Evolutionary conservation across 345 rosid genomes (phyloP), one percentile per base, ranked within the genome.

Genomic region (Melaleuca quinquenervia): DNA sequence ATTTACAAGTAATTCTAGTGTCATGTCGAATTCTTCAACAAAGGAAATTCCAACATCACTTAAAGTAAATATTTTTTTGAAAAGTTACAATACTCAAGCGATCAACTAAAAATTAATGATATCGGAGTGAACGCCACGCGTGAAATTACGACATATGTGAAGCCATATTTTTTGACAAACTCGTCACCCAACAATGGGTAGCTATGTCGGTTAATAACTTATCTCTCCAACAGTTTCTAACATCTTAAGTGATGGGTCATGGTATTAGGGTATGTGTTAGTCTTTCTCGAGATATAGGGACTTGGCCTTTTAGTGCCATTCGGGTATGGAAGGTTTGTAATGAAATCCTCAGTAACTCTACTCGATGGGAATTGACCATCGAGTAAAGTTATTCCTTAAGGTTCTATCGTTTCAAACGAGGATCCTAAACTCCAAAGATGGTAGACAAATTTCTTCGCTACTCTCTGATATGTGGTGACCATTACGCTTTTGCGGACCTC

Each of bases 51-150:
- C 44, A 70, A 36, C 26, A 24, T 70, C 41, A 16, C 12, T 18
- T 45, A 16, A 70, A 70, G 6, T 32, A 12, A 10, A 70, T 10
- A 6, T n/a, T 13, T 58, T 3, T 13, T 3, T 20, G 21, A 53
- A 0, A 27, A 15, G 1, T 58, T 58, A 12, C 7, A n/a, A 18
- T 14, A 41, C 41, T n/a, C 3, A 2, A 32, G 9, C 0, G 3
- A 16, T 16, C 10, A 12, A 64, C 1, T 16, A 24, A 64, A 64
- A 64, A 64, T 1, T 32, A 1, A 32, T 7, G 6, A 1, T 5
- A 32, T 32, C 0, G 5, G 16, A 18, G 8, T 29, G 5, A 64
- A 2, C 24, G 2, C 18, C 24, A 11, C 2, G 5, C 8, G 13
- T 20, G 48, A 70, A 70, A 70, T 70, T 36, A 44, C 48, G 22